Evolutionary conservation across 495 filamentous ascomycete genomes (phyloP).

Genomic region (Polyplosphaeria fusca): DNA sequence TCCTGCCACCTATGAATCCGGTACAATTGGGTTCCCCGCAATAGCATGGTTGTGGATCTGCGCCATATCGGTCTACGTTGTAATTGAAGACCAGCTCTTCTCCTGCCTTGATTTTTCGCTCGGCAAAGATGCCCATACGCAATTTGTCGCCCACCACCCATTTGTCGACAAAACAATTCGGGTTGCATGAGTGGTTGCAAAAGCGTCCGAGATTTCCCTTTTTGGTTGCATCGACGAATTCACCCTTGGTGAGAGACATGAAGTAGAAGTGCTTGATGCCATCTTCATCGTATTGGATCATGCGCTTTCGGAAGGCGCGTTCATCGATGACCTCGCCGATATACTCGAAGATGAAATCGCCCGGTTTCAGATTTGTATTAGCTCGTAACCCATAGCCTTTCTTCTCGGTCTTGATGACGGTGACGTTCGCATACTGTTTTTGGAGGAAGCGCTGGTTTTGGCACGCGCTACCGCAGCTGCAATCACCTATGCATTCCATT

Average conservation of each 20-base stretch:
- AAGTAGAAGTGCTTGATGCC: conserved; percentile 99
- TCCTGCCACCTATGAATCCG: conserved; percentile 95
- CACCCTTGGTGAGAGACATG: conserved; percentile 95
- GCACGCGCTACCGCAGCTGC: conserved; percentile 81
- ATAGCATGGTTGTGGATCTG: conserved; percentile 94
- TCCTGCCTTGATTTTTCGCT: conserved; percentile 77
- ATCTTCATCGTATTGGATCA: conserved; percentile 86
- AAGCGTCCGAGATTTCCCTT: conserved; percentile 95
- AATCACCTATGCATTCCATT: conserved; percentile 88
- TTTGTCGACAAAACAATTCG: conserved; percentile 98
- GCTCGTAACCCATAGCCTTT: conserved; percentile 92
- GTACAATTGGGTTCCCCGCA: conserved; percentile 94
- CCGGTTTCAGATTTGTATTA: conserved; percentile 66
- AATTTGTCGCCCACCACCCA: conserved; percentile 99
- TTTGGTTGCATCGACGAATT: conserved; percentile 97
- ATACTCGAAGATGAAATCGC: conserved; percentile 97
- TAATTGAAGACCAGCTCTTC: conserved; percentile 99
- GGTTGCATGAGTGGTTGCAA: conserved; percentile 98
- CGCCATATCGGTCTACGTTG: conserved; percentile 97
- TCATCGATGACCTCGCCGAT: conserved; percentile 98
- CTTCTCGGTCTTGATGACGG: conserved; percentile 95
- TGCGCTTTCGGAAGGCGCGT: conserved; percentile 76
- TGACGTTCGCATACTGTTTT: conserved; percentile 82
- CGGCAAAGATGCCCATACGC: conserved; percentile 98
- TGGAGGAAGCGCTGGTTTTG: conserved; percentile 95